Percentiles rank a stretch among this genome's conserved stretches.
These are phyloP conservation scores for Gymnopilus junonius DNA, from an alignment of 768 basidiomycete species.

Conservation along the genomic window DNA sequence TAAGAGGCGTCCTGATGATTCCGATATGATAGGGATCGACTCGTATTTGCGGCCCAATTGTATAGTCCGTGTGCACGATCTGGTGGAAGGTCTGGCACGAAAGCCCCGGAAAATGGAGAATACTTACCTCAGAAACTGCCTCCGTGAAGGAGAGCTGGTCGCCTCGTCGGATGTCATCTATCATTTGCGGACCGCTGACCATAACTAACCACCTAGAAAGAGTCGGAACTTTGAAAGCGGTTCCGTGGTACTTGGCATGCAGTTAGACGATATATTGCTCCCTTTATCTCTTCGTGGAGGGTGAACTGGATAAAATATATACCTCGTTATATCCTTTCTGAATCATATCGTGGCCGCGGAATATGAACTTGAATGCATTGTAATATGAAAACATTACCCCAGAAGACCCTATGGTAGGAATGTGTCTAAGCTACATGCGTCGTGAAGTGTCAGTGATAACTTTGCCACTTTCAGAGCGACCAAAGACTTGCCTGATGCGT, in stretches of 20 bases:
- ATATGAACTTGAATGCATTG: conserved; percentile 7
- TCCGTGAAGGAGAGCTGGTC: conserved; percentile 14
- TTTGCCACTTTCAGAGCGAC: not conserved
- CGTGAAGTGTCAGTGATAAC: not conserved
- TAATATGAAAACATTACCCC: conserved; percentile 7
- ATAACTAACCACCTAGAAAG: conserved; percentile 12
- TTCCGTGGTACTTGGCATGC: conserved; percentile 5
- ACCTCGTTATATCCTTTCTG: conserved; percentile 14
- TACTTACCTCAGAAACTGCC: conserved; percentile 5
- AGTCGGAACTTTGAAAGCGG: conserved; percentile 11
- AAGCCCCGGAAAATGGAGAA: not conserved
- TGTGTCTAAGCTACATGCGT: conserved; percentile 8
- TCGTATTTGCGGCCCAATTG: conserved; percentile 6
- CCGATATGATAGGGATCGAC: conserved; percentile 12
- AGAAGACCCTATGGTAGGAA: conserved; percentile 15
- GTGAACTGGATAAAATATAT: not conserved
- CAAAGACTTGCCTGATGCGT: not conserved
- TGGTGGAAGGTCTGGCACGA: not conserved
- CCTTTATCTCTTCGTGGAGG: not conserved
- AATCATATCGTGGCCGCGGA: conserved; percentile 7
- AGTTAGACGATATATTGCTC: not conserved
- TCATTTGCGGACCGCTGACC: conserved; percentile 12
- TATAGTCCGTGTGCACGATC: conserved; percentile 10
- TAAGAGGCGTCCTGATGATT: conserved; percentile 8
- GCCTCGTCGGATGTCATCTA: conserved; percentile 12